Percentiles rank a stretch among this genome's conserved stretches.
Conservation (phyloP, 2,329 filamentous ascomycete species). For the Cercospora sp. region DNA sequence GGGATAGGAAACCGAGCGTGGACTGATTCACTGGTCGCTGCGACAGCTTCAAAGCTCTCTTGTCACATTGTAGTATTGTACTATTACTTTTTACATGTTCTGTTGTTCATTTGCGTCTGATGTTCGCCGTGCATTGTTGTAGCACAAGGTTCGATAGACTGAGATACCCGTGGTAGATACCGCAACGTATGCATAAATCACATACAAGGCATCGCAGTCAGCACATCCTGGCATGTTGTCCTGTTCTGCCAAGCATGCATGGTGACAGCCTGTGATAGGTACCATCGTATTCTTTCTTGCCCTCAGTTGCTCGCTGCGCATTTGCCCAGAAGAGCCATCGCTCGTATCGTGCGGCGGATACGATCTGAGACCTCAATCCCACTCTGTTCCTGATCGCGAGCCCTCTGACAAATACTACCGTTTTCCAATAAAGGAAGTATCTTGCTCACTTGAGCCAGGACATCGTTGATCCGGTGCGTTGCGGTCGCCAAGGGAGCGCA, state of each 20-base stretch:
- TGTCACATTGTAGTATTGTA: neutral
- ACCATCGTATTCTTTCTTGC: neutral
- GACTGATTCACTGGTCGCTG: neutral
- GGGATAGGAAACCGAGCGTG: neutral
- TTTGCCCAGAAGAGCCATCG: neutral
- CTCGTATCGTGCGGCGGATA: neutral
- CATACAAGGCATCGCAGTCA: neutral
- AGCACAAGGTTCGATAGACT: neutral
- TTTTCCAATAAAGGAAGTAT: neutral
- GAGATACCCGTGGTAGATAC: neutral
- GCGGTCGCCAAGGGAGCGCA: neutral
- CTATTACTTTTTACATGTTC: neutral
- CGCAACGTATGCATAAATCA: neutral
- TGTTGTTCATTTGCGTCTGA: neutral
- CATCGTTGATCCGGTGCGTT: neutral
- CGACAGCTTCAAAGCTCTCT: neutral
- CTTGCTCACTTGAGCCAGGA: neutral
- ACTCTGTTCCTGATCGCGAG: neutral
- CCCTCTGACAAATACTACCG: neutral
- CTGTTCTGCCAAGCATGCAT: neutral
- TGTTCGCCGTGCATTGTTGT: neutral
- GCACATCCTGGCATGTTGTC: neutral
- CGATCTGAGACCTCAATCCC: neutral
- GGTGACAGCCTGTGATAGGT: neutral
- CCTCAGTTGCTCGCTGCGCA: neutral